Evolutionary conservation across 495 filamentous ascomycete species (phyloP).

Genomic region (Lophium mytilinum): DNA sequence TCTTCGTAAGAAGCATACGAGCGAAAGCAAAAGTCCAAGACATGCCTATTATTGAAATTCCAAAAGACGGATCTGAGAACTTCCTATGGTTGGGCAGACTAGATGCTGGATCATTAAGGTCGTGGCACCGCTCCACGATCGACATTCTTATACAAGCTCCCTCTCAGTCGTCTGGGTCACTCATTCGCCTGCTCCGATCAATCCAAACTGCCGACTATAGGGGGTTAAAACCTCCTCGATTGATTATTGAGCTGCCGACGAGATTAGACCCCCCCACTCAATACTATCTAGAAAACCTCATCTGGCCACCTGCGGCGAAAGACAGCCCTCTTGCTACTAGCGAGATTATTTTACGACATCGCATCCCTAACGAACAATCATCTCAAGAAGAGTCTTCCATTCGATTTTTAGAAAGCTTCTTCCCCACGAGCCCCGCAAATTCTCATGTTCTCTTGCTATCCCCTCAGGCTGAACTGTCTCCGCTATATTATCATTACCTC

Average conservation of each 20-base stretch:
- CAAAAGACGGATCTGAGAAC: slow-evolving; percentile 46
- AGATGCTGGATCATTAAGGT: slow-evolving; percentile 61
- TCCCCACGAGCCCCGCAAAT: slow-evolving; percentile 50
- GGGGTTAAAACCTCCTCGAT: slow-evolving; percentile 51
- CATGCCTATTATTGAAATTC: slow-evolving; percentile 58
- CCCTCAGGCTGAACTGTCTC: slow-evolving; percentile 64
- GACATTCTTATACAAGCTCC: slow-evolving; percentile 74
- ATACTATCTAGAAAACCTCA: slow-evolving; percentile 50
- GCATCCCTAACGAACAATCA: slow-evolving; percentile 47
- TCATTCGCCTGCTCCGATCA: slow-evolving; percentile 65
- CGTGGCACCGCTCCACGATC: slow-evolving; percentile 64
- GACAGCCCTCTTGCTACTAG: slow-evolving; percentile 10
- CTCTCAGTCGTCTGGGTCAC: slow-evolving; percentile 55
- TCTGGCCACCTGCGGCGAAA: slow-evolving; percentile 50
- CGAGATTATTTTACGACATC: slow-evolving; percentile 61
- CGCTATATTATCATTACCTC: slow-evolving; percentile 72
- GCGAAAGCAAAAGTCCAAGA: slow-evolving; percentile 36
- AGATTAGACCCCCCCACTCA: slow-evolving; percentile 53
- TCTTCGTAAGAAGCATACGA: slow-evolving; percentile 49
- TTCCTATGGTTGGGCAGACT: slow-evolving; percentile 70
- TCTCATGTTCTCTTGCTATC: slow-evolving; percentile 73
- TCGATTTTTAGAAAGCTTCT: slow-evolving; percentile 73
- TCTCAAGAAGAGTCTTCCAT: slow-evolving; percentile 57
- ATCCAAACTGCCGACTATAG: slow-evolving; percentile 66
- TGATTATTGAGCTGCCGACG: slow-evolving; percentile 74